Percentiles rank a stretch among this genome's conserved stretches.
These are phyloP conservation scores for Tulasnella sp. DNA, from an alignment of 768 basidiomycete genomes.

Conservation along the genomic window DNA sequence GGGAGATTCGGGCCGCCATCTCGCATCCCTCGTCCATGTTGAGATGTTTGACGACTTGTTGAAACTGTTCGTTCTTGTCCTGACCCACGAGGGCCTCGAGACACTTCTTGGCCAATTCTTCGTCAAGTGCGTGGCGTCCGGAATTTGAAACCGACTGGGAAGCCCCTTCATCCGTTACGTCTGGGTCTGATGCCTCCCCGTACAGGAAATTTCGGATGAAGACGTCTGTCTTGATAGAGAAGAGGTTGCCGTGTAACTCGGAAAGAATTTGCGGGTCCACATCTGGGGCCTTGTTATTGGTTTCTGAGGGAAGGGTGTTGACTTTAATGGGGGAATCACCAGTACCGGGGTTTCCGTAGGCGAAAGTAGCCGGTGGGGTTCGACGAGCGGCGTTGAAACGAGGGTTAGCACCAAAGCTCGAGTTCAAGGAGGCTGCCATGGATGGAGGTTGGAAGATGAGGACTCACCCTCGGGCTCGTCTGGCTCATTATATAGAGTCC, in stretches of 20 bases:
- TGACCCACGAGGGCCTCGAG: neutral
- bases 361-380: too few species aligned
- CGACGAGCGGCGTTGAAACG: too few species aligned
- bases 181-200: neutral
- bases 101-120: neutral
- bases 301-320: neutral
- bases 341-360: neutral
- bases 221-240: neutral
- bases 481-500: too few species aligned
- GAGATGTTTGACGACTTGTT: neutral
- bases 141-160: too few species aligned
- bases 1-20: too few species aligned
- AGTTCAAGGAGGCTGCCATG: too few species aligned
- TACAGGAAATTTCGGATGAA: neutral
- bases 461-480: too few species aligned
- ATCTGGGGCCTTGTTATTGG: neutral
- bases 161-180: neutral
- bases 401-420: too few species aligned
- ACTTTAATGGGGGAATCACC: neutral
- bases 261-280: neutral
- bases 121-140: neutral
- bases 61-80: neutral
- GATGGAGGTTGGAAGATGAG: too few species aligned
- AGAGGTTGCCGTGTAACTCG: neutral
- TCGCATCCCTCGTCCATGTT: neutral